Percentiles rank a stretch among this genome's conserved stretches.
phyloP scores from a whole-genome alignment of 2,329 filamentous ascomycete species.

The Proliferodiscus dingleyae region DNA sequence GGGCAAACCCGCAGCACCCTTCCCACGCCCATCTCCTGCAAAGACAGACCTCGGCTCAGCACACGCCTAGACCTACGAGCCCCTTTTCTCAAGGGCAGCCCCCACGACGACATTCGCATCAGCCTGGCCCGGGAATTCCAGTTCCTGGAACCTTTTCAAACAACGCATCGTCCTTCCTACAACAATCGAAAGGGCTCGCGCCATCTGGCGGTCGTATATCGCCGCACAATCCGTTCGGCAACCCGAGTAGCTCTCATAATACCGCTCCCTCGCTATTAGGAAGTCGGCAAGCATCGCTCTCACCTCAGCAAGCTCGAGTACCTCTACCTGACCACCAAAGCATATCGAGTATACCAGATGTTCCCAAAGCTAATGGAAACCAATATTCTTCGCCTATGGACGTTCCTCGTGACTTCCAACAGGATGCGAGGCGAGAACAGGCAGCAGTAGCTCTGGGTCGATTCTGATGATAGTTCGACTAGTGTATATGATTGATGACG shows the following conservation, averaged over 20 bases:
- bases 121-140: slow-evolving; percentile 26
- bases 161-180: slow-evolving; percentile 18
- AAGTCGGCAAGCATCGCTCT: slow-evolving; percentile 30
- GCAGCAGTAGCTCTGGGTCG: slow-evolving; percentile 21
- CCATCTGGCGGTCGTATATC: slow-evolving; percentile 26
- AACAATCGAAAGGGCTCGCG: slow-evolving; percentile 25
- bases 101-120: slow-evolving; percentile 36
- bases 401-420: slow-evolving; percentile 20
- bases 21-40: slow-evolving; percentile 47
- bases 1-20: slow-evolving; percentile 84
- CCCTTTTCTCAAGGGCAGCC: slow-evolving; percentile 29
- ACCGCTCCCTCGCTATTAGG: slow-evolving; percentile 30
- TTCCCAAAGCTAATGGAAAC: slow-evolving; percentile 16
- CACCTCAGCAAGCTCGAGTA: slow-evolving; percentile 25
- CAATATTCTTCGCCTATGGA: slow-evolving; percentile 21
- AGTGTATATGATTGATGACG: slow-evolving; percentile 23
- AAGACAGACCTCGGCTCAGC: slow-evolving; percentile 37
- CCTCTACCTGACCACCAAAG: slow-evolving; percentile 15
- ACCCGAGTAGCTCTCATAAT: slow-evolving; percentile 24
- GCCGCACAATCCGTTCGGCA: slow-evolving; percentile 29
- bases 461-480: slow-evolving; percentile 15
- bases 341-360: slow-evolving; percentile 4
- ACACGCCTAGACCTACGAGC: slow-evolving; percentile 34
- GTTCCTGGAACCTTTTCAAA: slow-evolving; percentile 32
- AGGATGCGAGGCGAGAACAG: slow-evolving; percentile 22